Conservation (phyloP, 306 rosid genomes). For the Pueraria montana region DNA sequence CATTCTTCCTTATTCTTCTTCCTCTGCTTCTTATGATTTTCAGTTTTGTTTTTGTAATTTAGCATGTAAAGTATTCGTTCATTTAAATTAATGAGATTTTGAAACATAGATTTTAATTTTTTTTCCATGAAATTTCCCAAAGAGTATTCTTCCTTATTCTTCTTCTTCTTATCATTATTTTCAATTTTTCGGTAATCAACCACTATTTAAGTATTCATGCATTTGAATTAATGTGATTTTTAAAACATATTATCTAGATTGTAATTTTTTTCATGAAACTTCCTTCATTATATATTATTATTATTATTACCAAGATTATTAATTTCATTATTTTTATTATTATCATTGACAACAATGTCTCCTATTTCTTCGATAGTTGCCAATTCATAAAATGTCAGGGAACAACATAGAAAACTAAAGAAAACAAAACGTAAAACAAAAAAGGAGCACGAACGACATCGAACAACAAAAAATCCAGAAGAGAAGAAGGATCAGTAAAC, state of each 20-base stretch:
- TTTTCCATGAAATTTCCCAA: not conserved
- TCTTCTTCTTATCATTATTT: not conserved
- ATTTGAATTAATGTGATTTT: not conserved
- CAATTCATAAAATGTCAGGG: slow-evolving; percentile 35
- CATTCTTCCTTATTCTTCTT: not conserved
- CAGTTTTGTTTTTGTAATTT: no score
- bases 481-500: not conserved
- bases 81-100: not conserved
- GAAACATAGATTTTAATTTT: not conserved
- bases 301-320: not conserved
- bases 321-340: not conserved
- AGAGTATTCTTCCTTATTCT: not conserved
- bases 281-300: not conserved
- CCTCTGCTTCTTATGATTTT: not conserved
- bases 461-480: not conserved
- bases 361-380: slow-evolving; percentile 29
- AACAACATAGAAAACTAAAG: not conserved
- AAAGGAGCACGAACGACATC: not conserved
- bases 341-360: slow-evolving; percentile 6
- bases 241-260: not conserved
- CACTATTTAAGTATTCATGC: not conserved
- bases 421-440: not conserved
- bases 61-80: not conserved
- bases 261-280: not conserved
- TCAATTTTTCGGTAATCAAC: not conserved